These are phyloP conservation scores for Lyophyllum atratum DNA, from an alignment of 768 basidiomycete genomes.

Conservation along the genomic window DNA sequence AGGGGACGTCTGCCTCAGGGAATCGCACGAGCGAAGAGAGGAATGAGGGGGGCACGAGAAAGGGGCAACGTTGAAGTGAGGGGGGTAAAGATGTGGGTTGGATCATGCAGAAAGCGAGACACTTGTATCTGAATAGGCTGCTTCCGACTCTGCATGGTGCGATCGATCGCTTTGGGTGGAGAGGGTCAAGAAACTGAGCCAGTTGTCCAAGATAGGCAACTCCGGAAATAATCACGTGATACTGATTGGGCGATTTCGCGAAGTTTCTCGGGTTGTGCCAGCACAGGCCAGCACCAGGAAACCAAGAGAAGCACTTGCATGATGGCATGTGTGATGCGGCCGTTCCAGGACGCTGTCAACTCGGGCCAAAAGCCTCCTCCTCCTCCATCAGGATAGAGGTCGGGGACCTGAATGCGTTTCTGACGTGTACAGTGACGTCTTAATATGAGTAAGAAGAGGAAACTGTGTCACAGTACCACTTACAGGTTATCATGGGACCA, in stretches of 20 bases:
- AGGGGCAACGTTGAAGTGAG: slow-evolving; percentile 7
- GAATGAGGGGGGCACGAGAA: slow-evolving; percentile 11
- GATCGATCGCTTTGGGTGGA: slow-evolving; percentile 37
- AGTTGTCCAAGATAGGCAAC: slow-evolving; percentile 22
- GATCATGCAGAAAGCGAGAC: slow-evolving; percentile 20
- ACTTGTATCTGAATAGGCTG: slow-evolving; percentile 25
- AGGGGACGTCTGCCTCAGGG: background rate
- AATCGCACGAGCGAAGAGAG: slow-evolving; percentile 2
- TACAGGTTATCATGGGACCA: slow-evolving; percentile 12
- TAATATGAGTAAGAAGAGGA: slow-evolving; percentile 1
- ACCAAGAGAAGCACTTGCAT: slow-evolving; percentile 5
- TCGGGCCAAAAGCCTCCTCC: background rate
- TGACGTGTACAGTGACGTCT: slow-evolving; percentile 13
- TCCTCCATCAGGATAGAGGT: background rate
- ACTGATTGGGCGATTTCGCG: slow-evolving; percentile 11
- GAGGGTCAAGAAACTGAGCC: slow-evolving; percentile 17
- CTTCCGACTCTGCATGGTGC: slow-evolving; percentile 24
- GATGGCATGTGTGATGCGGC: slow-evolving; percentile 5
- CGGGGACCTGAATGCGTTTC: background rate
- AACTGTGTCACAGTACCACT: slow-evolving; percentile 5
- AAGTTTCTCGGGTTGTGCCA: background rate
- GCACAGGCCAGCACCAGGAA: too few relatives aligned
- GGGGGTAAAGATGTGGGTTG: slow-evolving; percentile 8
- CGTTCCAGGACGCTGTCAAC: background rate
- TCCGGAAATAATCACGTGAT: slow-evolving; percentile 19